Conservation (phyloP, 2,329 filamentous ascomycete genomes). For the Parastagonospora avenae region DNA sequence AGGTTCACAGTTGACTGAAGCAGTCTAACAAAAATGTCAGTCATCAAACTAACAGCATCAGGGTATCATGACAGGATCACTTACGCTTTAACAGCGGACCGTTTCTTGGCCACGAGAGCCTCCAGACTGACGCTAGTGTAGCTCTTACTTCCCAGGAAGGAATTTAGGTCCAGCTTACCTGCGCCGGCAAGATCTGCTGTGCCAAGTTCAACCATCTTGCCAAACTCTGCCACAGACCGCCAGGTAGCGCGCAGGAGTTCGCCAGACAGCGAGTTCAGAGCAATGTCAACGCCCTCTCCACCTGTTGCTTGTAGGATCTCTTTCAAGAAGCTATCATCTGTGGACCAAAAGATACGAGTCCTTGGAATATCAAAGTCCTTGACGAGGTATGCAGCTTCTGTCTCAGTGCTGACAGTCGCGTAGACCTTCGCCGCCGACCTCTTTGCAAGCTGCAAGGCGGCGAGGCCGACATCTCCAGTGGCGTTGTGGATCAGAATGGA, state of each 20-base stretch:
- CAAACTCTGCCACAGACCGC: conserved; percentile 47
- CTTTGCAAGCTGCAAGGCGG: conserved; percentile 22
- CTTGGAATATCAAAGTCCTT: conserved; percentile 22
- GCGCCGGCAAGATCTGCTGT: conserved; percentile 14
- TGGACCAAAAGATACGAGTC: conserved; percentile 41
- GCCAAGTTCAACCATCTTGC: conserved; percentile 28
- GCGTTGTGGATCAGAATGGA: conserved; percentile 23
- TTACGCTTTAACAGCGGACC: no score
- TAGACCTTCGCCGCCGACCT: conserved; percentile 29
- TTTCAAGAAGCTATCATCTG: conserved; percentile 7
- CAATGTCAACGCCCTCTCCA: conserved; percentile 41
- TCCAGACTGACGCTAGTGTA: no score
- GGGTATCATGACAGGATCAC: no score
- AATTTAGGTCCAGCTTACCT: conserved; percentile 13
- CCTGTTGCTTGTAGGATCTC: conserved; percentile 5
- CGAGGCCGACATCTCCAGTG: conserved; percentile 23
- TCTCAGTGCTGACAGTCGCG: conserved; percentile 22
- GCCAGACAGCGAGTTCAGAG: conserved; percentile 36
- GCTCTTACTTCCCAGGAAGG: neutral
- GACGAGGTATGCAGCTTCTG: conserved; percentile 22
- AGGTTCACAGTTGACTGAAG: no score
- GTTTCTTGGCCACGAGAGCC: no score
- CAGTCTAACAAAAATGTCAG: no score
- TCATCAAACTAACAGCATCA: no score
- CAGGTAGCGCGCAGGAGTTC: conserved; percentile 38